Evolutionary conservation across 1,139 yeast species (phyloP).

Genomic region (Saccharomyces hybrid): DNA sequence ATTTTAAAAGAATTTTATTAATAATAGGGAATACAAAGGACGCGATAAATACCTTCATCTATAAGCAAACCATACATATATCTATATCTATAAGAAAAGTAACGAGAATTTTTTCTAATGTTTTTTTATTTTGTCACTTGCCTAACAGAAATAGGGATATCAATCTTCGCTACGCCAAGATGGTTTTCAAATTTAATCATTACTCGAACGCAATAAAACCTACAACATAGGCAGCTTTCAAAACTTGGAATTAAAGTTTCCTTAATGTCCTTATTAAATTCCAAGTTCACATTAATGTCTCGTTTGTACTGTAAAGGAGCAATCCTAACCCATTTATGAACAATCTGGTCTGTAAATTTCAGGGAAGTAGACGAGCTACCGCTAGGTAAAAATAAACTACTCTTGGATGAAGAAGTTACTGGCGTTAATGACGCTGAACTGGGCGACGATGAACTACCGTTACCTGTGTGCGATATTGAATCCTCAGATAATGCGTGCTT

Average conservation of each 20-base stretch:
- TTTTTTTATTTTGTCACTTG: constrained; percentile 7
- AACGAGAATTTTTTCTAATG: not conserved
- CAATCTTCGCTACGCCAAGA: constrained; percentile 19
- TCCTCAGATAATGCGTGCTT: not conserved
- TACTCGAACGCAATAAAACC: constrained; percentile 38
- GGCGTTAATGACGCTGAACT: not conserved
- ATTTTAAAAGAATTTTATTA: not conserved
- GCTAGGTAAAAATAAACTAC: constrained; percentile 2
- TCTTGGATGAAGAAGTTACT: constrained; percentile 2
- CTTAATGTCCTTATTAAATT: constrained; percentile 17
- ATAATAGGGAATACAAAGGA: not conserved
- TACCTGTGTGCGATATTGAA: not conserved
- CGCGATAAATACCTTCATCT: not conserved
- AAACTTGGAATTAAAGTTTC: constrained; percentile 45
- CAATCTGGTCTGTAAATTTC: constrained; percentile 11
- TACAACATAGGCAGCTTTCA: constrained; percentile 44
- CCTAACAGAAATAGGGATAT: constrained; percentile 24
- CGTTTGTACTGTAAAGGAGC: constrained; percentile 13
- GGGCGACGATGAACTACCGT: constrained; percentile 1
- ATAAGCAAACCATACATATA: not conserved
- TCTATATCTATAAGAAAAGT: not conserved
- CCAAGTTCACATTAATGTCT: constrained; percentile 17
- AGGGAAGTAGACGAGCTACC: constrained; percentile 11
- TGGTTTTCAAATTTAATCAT: constrained; percentile 23
- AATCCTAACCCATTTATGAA: constrained; percentile 12